Evolutionary conservation across 805 yeast species (phyloP), one percentile per base, ranked within the genome.

Genomic region (Starmera pachycereana): DNA sequence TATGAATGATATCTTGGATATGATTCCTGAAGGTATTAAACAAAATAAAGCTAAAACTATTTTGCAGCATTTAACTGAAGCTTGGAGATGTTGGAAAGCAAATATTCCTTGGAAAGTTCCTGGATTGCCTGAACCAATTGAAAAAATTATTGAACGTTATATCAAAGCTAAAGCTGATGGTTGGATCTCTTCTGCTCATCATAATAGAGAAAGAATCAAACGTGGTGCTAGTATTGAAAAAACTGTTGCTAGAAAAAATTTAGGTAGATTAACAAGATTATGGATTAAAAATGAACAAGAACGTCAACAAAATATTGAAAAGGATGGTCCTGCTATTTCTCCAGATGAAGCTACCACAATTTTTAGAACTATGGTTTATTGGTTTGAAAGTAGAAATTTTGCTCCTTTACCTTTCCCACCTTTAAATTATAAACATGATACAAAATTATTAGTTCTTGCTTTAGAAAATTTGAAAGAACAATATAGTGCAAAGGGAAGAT

Each of bases 21-120:
- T 88, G 96, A 88, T 92, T 36, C 98, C 98, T 0, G 96, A 87
- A 46, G 95, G 95, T 2, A 72, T 92, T 44, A 81, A 85, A 51
- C 92, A 86, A 53, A 83, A 75, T 47, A 89, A 87, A 56, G 78
- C 96, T 1, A 82, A 83, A 52, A 78, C 95, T 0, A 82, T 92
- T 39, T 61, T 92, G 37, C 97, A 92, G 53, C 99, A 92, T 60
- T 68, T 92, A 42, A 84, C 95, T 55, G 98, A 92, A 59, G 98
- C 98, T 0, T 92, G 99, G 99, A 69, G 98, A 57, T 92, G 97
- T 58, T 92, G 99, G 99, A 92, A 92, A 58, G 98, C 98, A 3
- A 90, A 92, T 54, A 82, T 92, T 43, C 96, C 97, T 0, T 92
- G 97, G 97, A 79, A 86, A 49, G 97, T 92, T 12, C 95, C 96